Percentiles rank a stretch among this genome's conserved stretches.
Evolutionary conservation across 768 basidiomycete genomes (phyloP).

Genomic region (Suillus brevipes): DNA sequence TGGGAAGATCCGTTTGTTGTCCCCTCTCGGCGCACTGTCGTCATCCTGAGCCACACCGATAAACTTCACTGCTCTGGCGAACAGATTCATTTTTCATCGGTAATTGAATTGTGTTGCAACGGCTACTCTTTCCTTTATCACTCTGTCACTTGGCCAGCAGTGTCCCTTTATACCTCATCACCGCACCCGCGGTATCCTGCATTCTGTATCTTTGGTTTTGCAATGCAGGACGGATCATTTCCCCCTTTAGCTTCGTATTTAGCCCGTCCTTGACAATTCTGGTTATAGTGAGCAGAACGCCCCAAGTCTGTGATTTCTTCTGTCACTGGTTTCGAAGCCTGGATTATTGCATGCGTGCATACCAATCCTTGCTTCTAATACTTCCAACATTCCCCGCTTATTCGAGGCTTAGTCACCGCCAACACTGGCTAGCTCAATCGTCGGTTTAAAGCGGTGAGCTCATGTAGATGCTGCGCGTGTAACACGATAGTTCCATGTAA

Average conservation of each 20-base stretch:
- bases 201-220: constrained; percentile 20
- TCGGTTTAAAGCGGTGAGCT: not conserved
- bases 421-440: not conserved
- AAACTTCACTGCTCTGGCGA: not conserved
- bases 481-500: not conserved
- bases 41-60: no score
- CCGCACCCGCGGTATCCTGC: constrained; percentile 14
- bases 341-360: not conserved
- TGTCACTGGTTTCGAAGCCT: not conserved
- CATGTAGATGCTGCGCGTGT: not conserved
- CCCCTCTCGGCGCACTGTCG: not conserved
- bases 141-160: not conserved
- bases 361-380: not conserved
- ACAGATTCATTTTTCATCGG: not conserved
- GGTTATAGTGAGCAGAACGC: not conserved
- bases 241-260: not conserved
- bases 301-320: not conserved
- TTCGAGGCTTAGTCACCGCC: not conserved
- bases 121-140: not conserved
- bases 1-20: not conserved
- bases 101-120: not conserved
- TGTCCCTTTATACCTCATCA: no score
- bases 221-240: not conserved
- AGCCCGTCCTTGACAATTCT: not conserved
- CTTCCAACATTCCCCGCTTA: not conserved